Base-by-base conservation (phyloP, 202 grass and related monocot genomes). In the Panicum hallii region DNA sequence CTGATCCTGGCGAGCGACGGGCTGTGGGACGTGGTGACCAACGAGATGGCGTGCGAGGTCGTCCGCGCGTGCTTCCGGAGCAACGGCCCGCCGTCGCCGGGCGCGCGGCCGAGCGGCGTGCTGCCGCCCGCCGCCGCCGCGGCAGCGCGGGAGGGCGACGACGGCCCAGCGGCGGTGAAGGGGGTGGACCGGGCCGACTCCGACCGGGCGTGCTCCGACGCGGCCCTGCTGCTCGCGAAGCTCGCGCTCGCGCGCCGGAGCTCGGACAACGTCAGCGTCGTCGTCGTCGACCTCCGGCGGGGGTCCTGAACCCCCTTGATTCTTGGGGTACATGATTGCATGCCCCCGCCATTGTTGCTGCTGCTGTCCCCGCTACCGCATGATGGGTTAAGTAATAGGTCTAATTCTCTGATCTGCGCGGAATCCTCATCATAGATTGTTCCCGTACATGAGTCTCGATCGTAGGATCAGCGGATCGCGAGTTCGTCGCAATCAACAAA, bases 1-100 rank as follows among this genome's bases (percentile, higher is more conserved):
- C 89, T 97, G 57, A 97, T 97, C 78, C 86, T 97, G 83, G 94
- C 94, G 10, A 97, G 94, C 74, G 94, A 97, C 78, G 94, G 94
- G 58, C 87, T 97, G 58, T 97, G 94, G 92, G 94, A 97, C 67
- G 92, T 97, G 15, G 78, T 94, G 22, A 92, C 61, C 85, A 92
- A 90, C 78, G 90, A 97, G 80, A 90, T 79, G 71, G 94, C 91
- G 38, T 97, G 94, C 82, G 81, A 90, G 17, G 87, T 97, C 67
- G 88, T 90, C 14, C 79, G 90, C 57, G 91, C 88, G 7, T 94
- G 89, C 89, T 89, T 97, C 64, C 81, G 73, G 4, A 70, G 88
- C n/a, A 84, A 71, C 73, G 73, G 64, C 36, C 73, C 79, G 48
- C 49, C 83, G 38, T 32, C 67, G 69, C 19, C 6, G 0, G n/a